Evolutionary conservation across 257 asterid species (phyloP), one percentile per base, ranked within the genome.

Genomic region (Perilla frutescens): DNA sequence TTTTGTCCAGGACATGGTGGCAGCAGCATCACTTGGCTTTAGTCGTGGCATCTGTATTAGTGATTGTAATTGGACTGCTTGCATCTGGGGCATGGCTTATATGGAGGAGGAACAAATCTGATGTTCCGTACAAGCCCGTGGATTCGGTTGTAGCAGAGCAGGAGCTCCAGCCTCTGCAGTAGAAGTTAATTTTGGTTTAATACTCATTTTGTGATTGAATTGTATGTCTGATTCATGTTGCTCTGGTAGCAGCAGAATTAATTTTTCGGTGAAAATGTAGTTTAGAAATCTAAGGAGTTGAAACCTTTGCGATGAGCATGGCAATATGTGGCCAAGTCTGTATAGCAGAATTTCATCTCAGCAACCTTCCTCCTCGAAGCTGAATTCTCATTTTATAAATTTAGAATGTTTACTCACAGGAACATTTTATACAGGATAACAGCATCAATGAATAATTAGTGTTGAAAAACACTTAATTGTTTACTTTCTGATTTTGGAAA

Each of bases 91-190:
- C 84, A 66, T 90, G 93, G 97, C 45, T 82, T 70, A 59, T 92
- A 32, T 82, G 94, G 93, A 85, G 82, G 70, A 81, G 86, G 3
- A 47, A 85, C 68, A 71, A 77, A 84, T 5, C 41, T 64, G 39
- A 20, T 56, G 32, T 65, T 15, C 32, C 96, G 8, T 95, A 92
- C 94, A 85, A 90, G 79, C 98, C 98, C 5, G 96, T 95, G 36
- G 91, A 89, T 74, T 62, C 86, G 53, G 87, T 74, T 56, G 87
- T 76, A 44, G 89, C 96, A 5, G 99, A 95, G 85, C 98, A 92
- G 78, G 99, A 95, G 82, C 97, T 95, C 45, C 98, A 92, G 81
- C 99, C 99, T 11, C 84, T 95, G 58, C 91, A 81, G 79, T 80
- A 62, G n/a, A 73, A 48, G 78, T 64, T 64, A 67, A 58, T 56